Percentiles rank a stretch among this genome's conserved stretches.
phyloP scores from a whole-genome alignment of 345 rosid species.

The Eucalyptus sp. region DNA sequence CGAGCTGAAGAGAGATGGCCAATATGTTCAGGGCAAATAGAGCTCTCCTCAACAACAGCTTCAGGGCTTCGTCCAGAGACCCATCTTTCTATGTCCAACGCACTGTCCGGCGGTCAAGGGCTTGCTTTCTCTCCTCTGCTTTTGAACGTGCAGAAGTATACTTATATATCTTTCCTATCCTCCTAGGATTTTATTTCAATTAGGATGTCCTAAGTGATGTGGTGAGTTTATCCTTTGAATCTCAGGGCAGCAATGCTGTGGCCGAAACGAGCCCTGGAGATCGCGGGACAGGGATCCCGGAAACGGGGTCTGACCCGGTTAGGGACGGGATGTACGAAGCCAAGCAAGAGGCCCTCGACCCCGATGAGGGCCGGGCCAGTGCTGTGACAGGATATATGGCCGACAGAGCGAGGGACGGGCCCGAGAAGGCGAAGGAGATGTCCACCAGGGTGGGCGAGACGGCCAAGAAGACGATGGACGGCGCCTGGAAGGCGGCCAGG shows the following conservation, averaged over 20 bases:
- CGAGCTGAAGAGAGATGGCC: neutral
- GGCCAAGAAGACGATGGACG: conserved; percentile 25
- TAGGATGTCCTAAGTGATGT: neutral
- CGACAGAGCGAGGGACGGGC: conserved; percentile 32
- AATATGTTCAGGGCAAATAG: conserved; percentile 5
- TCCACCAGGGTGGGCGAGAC: conserved; percentile 20
- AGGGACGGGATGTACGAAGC: conserved; percentile 2
- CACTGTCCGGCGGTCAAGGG: neutral
- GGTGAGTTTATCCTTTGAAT: neutral
- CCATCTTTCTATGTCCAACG: neutral
- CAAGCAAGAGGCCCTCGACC: conserved; percentile 3
- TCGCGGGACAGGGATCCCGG: neutral
- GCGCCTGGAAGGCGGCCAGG: conserved; percentile 27
- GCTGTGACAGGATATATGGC: neutral
- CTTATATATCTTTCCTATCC: neutral
- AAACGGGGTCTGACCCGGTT: neutral
- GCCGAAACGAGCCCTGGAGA: neutral
- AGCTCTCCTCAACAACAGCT: neutral
- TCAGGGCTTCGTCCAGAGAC: neutral
- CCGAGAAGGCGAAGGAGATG: conserved; percentile 20
- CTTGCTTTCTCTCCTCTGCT: conserved; percentile 2
- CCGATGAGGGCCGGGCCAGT: conserved; percentile 5
- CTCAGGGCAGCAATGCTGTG: conserved; percentile 12
- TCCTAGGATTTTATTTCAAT: neutral
- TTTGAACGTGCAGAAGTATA: conserved; percentile 5